Evolutionary conservation across 768 basidiomycete genomes (phyloP).

Genomic region (Mycena pura): DNA sequence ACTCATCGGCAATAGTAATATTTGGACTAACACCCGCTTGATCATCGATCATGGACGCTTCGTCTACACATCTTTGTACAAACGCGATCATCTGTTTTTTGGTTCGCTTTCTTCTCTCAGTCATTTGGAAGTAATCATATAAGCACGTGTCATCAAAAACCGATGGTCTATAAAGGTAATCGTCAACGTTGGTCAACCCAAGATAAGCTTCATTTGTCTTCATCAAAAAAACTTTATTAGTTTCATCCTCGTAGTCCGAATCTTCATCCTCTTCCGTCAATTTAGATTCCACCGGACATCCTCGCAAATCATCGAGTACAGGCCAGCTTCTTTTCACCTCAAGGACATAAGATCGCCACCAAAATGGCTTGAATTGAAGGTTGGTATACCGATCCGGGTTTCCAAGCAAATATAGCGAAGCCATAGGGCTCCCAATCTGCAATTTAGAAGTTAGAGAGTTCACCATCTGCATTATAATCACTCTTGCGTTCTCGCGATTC

Average conservation of each 20-base stretch:
- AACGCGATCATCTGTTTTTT: neutral
- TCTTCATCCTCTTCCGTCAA: too few species aligned
- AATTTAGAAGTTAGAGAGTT: conserved; percentile 43
- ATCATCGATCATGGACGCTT: neutral
- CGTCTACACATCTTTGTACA: neutral
- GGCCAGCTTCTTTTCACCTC: conserved; percentile 30
- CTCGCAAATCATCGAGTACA: too few species aligned
- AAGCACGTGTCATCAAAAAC: neutral
- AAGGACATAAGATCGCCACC: conserved; percentile 40
- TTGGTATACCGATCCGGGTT: conserved; percentile 49
- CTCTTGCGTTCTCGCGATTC: conserved; percentile 32
- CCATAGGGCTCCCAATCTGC: conserved; percentile 47
- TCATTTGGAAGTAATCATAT: neutral
- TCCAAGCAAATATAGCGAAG: conserved; percentile 40
- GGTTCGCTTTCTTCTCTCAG: neutral
- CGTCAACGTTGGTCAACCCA: neutral
- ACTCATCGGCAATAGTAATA: too few species aligned
- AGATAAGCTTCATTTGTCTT: neutral
- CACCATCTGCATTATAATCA: conserved; percentile 42
- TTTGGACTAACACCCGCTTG: too few species aligned
- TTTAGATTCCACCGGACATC: too few species aligned
- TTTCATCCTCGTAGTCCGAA: too few species aligned
- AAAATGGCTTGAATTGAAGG: conserved; percentile 40
- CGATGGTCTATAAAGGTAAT: neutral
- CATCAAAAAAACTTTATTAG: neutral